Percentiles rank a stretch among this genome's conserved stretches.
Evolutionary conservation across 192 early-diverging fungal genomes (phyloP).

Genomic region (Mortierella claussenii): DNA sequence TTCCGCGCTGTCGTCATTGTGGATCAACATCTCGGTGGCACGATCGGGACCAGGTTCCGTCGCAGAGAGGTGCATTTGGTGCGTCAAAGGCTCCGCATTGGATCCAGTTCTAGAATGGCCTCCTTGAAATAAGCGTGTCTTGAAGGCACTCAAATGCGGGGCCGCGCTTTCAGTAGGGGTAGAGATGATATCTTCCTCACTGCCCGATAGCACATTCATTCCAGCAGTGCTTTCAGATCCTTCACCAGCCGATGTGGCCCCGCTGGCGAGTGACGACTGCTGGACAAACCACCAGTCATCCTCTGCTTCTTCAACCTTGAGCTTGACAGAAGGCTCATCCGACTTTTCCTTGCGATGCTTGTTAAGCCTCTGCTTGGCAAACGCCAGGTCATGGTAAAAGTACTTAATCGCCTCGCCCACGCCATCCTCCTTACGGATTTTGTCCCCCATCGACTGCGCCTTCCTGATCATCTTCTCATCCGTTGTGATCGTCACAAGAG

Average conservation of each 20-base stretch:
- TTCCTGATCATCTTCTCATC: slow-evolving; percentile 65
- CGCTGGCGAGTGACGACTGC: slow-evolving; percentile 20
- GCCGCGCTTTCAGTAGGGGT: slow-evolving; percentile 15
- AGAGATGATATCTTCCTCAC: slow-evolving; percentile 30
- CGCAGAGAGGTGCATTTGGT: slow-evolving; percentile 1
- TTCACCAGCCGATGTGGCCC: slow-evolving; percentile 23
- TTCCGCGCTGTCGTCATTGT: slow-evolving; percentile 23
- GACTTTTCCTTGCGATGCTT: slow-evolving; percentile 40
- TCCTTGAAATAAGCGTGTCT: too few relatives aligned
- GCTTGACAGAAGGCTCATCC: slow-evolving; percentile 32
- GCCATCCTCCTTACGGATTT: slow-evolving; percentile 70
- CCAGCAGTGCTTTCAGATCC: slow-evolving; percentile 38
- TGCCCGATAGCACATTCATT: slow-evolving; percentile 32
- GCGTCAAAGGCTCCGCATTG: slow-evolving; percentile 17
- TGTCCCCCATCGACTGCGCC: slow-evolving; percentile 59
- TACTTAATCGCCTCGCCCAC: slow-evolving; percentile 64
- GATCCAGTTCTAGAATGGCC: slow-evolving; percentile 4
- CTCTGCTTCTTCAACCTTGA: slow-evolving; percentile 26
- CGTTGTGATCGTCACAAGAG: slow-evolving; percentile 61
- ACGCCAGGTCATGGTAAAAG: slow-evolving; percentile 71
- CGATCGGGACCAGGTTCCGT: slow-evolving; percentile 43
- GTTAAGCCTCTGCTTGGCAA: slow-evolving; percentile 55
- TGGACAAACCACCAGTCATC: slow-evolving; percentile 44
- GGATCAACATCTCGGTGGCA: slow-evolving; percentile 3
- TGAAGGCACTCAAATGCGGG: slow-evolving; percentile 7